Evolutionary conservation across 2,329 filamentous ascomycete genomes (phyloP).

Genomic region (Scleromitrula shiraiana): DNA sequence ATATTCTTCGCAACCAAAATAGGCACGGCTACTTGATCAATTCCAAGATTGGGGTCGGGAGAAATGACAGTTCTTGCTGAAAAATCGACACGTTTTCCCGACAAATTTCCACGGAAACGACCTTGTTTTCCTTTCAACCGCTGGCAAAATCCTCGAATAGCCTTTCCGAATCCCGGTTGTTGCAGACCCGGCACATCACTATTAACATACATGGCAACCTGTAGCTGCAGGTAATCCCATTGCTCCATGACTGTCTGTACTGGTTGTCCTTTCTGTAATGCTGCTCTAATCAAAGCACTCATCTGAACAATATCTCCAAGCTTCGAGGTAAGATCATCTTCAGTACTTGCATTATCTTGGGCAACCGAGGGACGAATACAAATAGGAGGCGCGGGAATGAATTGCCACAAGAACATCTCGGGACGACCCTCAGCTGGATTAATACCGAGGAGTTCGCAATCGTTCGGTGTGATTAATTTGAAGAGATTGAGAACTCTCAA

Average conservation of each 20-base stretch:
- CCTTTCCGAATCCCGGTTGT: slow-evolving; percentile 77
- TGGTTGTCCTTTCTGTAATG: slow-evolving; percentile 73
- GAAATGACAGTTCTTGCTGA: slow-evolving; percentile 97
- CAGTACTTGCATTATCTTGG: slow-evolving; percentile 87
- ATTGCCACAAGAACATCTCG: slow-evolving; percentile 98
- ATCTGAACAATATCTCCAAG: slow-evolving; percentile 94
- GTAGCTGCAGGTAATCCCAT: slow-evolving; percentile 93
- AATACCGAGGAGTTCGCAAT: slow-evolving; percentile 87
- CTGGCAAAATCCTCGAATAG: slow-evolving; percentile 89
- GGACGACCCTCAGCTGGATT: slow-evolving; percentile 80
- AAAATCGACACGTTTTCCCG: slow-evolving; percentile 97
- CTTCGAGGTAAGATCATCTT: slow-evolving; percentile 95
- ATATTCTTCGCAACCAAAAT: slow-evolving; percentile 89
- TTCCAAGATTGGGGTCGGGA: slow-evolving; percentile 86
- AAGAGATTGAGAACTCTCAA: slow-evolving; percentile 85
- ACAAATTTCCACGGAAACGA: slow-evolving; percentile 92
- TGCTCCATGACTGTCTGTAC: slow-evolving; percentile 92
- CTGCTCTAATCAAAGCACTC: slow-evolving; percentile 77
- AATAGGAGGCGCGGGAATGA: slow-evolving; percentile 85
- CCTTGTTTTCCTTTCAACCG: slow-evolving; percentile 95
- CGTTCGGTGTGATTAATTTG: slow-evolving; percentile 72
- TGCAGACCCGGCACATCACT: slow-evolving; percentile 91
- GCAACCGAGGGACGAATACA: slow-evolving; percentile 90
- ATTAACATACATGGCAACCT: slow-evolving; percentile 97
- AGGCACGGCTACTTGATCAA: slow-evolving; percentile 91